Base-by-base conservation (phyloP, 2,329 filamentous ascomycete species). In the Cephalotrichum gorgonifer region DNA sequence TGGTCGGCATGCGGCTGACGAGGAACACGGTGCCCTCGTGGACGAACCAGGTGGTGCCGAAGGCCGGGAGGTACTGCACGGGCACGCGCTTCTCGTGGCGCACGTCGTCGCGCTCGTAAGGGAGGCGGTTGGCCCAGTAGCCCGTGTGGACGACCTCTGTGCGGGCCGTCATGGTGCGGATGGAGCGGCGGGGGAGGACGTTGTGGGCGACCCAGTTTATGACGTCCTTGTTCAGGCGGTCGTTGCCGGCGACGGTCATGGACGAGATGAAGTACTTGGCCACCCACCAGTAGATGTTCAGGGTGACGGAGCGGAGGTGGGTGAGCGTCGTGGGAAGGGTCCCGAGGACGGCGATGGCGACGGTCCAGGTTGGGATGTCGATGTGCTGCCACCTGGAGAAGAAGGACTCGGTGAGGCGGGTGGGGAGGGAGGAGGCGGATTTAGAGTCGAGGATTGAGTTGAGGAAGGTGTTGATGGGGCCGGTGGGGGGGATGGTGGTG, bases 131-230 rank as follows among this genome's bases (percentile, higher is more conserved):
- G n/a, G 60, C 55, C 55, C 58, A 65, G 23, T 61, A 58, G 23
- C 65, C 60, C 42, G 57, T 59, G 30, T 62, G 55, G 25, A 62
- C 54, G 1, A 52, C 51, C 52, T 63, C 63, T 2, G 63, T 65
- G 26, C 58, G 56, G 14, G 64, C 64, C 3, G 64, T 64, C 8
- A 68, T 54, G 30, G 65, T 57, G 15, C 64, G 60, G 2, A 62
- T 59, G 39, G 57, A 54, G 25, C 59, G 56, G 5, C 54, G 56
- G 12, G 54, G 49, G 14, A 67, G 60, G 3, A 67, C 59, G 6
- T 65, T 57, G 31, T 62, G 57, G 3, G 62, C 62, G 7, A 68
- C 53, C 64, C 64, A 68, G 56, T 64, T 65, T 44, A 67, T 54
- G 4, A 67, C 63, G 43, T 67, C 64, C 6, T 59, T 55, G 53